Percentiles rank a stretch among this genome's conserved stretches.
Evolutionary conservation across 2,329 filamentous ascomycete species (phyloP).

Genomic region (Aaosphaeria arxii): DNA sequence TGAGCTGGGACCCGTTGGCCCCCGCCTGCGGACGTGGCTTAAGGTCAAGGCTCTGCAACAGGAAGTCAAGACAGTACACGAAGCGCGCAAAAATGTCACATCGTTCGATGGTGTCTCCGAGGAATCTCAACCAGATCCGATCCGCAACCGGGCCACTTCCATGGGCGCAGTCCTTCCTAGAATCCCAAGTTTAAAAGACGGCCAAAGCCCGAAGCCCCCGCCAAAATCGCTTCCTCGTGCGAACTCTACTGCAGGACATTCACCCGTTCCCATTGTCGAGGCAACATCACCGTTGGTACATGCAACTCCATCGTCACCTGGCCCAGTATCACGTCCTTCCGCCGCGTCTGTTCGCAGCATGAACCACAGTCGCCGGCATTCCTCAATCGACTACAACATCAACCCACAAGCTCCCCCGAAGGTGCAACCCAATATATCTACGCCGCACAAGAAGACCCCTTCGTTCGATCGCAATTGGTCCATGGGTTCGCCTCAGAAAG

Average conservation of each 20-base stretch:
- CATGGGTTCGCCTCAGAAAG: constrained; percentile 41
- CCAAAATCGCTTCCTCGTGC: constrained; percentile 28
- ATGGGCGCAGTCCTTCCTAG: constrained; percentile 38
- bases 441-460: constrained; percentile 52
- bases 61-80: constrained; percentile 65
- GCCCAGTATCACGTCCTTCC: constrained; percentile 58
- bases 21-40: constrained; percentile 91
- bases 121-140: constrained; percentile 40
- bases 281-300: constrained; percentile 44
- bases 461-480: constrained; percentile 62
- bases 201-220: constrained; percentile 22
- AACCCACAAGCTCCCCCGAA: constrained; percentile 25
- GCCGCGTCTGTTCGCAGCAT: constrained; percentile 79
- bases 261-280: constrained; percentile 27
- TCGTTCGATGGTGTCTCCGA: constrained; percentile 40
- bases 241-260: constrained; percentile 29
- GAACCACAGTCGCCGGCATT: constrained; percentile 82
- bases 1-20: constrained; percentile 85
- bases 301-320: constrained; percentile 40
- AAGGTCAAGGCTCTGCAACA: constrained; percentile 91
- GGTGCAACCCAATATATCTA: constrained; percentile 13
- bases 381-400: constrained; percentile 71
- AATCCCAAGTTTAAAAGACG: constrained; percentile 36
- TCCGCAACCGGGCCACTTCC: constrained; percentile 47
- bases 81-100: constrained; percentile 24